Percentiles rank a stretch among this genome's conserved stretches.
phyloP scores from a whole-genome alignment of 805 yeast genomes.

The Barnettozyma populi region DNA sequence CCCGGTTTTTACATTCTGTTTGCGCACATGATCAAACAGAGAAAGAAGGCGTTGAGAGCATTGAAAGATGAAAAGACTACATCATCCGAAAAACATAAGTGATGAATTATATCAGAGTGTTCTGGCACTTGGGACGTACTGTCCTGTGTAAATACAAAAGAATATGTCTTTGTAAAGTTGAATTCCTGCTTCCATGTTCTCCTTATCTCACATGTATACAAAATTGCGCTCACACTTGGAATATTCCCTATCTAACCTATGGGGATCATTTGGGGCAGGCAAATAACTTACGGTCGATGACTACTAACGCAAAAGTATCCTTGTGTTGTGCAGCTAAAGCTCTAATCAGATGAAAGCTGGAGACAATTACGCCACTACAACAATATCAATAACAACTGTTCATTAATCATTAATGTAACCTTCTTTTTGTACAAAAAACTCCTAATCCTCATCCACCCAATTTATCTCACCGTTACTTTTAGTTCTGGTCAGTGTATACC shows the following conservation, averaged over 20 bases:
- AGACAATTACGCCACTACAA: too few relatives aligned
- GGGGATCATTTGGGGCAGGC: too few relatives aligned
- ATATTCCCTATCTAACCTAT: too few relatives aligned
- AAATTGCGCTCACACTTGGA: too few relatives aligned
- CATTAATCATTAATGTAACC: constrained; percentile 8
- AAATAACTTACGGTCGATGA: too few relatives aligned
- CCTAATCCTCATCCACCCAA: constrained; percentile 28
- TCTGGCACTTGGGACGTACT: background rate
- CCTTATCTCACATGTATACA: too few relatives aligned
- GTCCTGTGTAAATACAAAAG: background rate
- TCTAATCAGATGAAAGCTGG: too few relatives aligned
- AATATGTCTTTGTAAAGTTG: too few relatives aligned
- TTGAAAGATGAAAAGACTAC: constrained; percentile 14
- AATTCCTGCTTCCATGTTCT: too few relatives aligned
- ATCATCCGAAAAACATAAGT: background rate
- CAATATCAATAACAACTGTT: constrained; percentile 6
- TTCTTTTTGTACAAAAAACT: background rate
- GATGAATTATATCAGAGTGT: background rate
- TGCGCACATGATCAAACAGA: constrained; percentile 84
- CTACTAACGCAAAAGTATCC: too few relatives aligned
- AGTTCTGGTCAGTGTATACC: constrained; percentile 29
- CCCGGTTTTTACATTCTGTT: constrained; percentile 87
- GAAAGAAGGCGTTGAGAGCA: constrained; percentile 65
- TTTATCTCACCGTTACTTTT: constrained; percentile 33
- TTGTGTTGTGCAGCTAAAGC: too few relatives aligned